phyloP scores from a whole-genome alignment of 352 stramenopile species.

The Globisporangium uncinulatum region DNA sequence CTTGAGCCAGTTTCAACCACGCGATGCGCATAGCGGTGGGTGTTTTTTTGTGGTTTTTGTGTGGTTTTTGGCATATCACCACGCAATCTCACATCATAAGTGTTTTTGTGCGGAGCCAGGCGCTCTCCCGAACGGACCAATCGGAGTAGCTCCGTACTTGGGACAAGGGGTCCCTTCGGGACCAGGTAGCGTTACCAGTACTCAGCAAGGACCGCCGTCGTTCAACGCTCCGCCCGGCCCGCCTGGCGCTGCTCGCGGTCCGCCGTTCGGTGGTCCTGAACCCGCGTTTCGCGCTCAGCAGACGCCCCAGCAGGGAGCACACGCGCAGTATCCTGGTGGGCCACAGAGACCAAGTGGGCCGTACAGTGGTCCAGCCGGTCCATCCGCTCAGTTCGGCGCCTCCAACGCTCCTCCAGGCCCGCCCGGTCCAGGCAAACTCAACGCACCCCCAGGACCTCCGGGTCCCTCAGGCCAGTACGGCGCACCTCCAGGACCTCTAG shows the following conservation, averaged over 20 bases:
- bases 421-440: background rate
- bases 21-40: constrained; percentile 9
- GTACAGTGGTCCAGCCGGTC: constrained; percentile 10
- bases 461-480: constrained; percentile 13
- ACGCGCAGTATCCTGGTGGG: constrained; percentile 10
- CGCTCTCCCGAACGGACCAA: constrained; percentile 18
- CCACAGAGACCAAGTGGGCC: constrained; percentile 11
- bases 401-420: constrained; percentile 2
- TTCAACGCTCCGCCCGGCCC: constrained; percentile 13
- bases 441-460: constrained; percentile 8
- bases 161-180: constrained; percentile 12
- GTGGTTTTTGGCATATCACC: background rate
- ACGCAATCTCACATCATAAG: background rate
- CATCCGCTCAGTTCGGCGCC: background rate
- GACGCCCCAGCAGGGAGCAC: constrained; percentile 4
- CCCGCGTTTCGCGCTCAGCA: constrained; percentile 13
- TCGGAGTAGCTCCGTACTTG: constrained; percentile 14
- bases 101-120: constrained; percentile 3
- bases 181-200: constrained; percentile 9
- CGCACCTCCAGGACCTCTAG: constrained; percentile 6
- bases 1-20: constrained; percentile 36
- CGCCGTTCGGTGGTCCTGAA: constrained; percentile 7
- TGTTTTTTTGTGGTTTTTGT: background rate
- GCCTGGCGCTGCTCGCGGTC: constrained; percentile 13
- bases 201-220: constrained; percentile 8